These are phyloP conservation scores for Nigrospora oryzae DNA, from an alignment of 2,329 filamentous ascomycete genomes.

Conservation along the genomic window DNA sequence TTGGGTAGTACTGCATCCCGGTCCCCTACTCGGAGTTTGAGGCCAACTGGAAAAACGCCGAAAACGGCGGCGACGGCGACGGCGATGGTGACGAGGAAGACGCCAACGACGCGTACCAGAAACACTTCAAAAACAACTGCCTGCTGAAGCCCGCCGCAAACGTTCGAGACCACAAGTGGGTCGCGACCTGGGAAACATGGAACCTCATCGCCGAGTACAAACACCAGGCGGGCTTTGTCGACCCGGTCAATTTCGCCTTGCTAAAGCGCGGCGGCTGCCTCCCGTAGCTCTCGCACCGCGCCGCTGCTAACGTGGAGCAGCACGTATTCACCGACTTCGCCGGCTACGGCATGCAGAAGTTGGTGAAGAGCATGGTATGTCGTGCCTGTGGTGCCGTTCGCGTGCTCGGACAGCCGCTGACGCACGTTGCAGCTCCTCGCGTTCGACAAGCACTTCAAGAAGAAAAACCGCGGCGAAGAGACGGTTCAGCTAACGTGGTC, in stretches of 20 bases:
- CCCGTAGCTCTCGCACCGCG: too few species aligned
- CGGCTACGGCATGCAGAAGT: constrained; percentile 17
- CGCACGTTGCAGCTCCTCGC: constrained; percentile 6
- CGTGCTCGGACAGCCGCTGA: not conserved
- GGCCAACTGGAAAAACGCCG: not conserved
- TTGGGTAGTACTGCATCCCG: not conserved
- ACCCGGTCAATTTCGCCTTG: constrained; percentile 20
- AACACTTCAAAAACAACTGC: not conserved
- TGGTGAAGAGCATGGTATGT: constrained; percentile 19
- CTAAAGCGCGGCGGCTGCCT: too few species aligned
- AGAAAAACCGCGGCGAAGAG: constrained; percentile 11
- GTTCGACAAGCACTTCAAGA: constrained; percentile 11
- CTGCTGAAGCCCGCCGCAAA: not conserved
- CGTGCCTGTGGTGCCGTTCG: not conserved
- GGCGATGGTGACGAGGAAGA: constrained; percentile 16
- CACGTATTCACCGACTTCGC: constrained; percentile 19
- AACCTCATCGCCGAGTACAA: constrained; percentile 8
- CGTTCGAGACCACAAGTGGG: constrained; percentile 3
- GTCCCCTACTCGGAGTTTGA: not conserved
- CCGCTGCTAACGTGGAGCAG: too few species aligned
- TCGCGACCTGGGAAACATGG: constrained; percentile 11
- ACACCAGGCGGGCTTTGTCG: constrained; percentile 9
- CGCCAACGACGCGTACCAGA: constrained; percentile 16
- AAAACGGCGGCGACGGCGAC: constrained; percentile 3
- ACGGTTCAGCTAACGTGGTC: constrained; percentile 12